phyloP scores from a whole-genome alignment of 805 yeast species.

The Peterozyma toletana region DNA sequence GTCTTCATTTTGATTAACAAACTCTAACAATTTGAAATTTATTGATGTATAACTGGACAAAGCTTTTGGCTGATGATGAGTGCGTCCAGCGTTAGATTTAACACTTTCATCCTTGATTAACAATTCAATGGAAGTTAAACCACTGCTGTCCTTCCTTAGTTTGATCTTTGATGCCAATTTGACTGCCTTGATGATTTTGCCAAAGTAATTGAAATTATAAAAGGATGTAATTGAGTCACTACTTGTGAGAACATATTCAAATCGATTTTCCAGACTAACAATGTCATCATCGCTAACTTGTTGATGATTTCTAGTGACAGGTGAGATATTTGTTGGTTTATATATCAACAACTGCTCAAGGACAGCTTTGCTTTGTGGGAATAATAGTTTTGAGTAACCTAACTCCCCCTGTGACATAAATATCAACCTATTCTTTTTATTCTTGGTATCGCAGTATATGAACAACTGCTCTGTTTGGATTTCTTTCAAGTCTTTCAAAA shows the following conservation, averaged over 20 bases:
- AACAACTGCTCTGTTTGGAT: conserved; percentile 44
- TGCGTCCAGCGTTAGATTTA: background rate
- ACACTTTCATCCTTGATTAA: conserved; percentile 5
- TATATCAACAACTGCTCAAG: conserved; percentile 51
- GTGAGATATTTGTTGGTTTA: conserved; percentile 15
- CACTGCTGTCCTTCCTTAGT: conserved; percentile 46
- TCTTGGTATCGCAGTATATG: conserved; percentile 30
- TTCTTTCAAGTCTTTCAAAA: conserved; percentile 50
- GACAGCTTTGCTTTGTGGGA: conserved; percentile 56
- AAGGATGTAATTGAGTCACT: conserved; percentile 30
- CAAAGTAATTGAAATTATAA: conserved; percentile 42
- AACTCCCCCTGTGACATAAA: conserved; percentile 68
- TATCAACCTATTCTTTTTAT: conserved; percentile 30
- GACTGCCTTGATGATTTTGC: conserved; percentile 40
- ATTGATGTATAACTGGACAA: conserved; percentile 3
- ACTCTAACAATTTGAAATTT: conserved; percentile 10
- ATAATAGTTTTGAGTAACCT: conserved; percentile 59
- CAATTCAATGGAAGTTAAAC: conserved; percentile 23
- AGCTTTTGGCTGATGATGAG: background rate
- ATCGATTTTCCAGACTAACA: no score
- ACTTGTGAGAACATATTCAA: conserved; percentile 11
- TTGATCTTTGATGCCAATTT: conserved; percentile 45
- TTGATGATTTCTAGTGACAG: conserved; percentile 20
- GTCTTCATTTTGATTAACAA: conserved; percentile 1
- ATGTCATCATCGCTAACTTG: conserved; percentile 10